These are phyloP conservation scores for Suillus bovinus DNA, from an alignment of 768 basidiomycete genomes.

Conservation along the genomic window DNA sequence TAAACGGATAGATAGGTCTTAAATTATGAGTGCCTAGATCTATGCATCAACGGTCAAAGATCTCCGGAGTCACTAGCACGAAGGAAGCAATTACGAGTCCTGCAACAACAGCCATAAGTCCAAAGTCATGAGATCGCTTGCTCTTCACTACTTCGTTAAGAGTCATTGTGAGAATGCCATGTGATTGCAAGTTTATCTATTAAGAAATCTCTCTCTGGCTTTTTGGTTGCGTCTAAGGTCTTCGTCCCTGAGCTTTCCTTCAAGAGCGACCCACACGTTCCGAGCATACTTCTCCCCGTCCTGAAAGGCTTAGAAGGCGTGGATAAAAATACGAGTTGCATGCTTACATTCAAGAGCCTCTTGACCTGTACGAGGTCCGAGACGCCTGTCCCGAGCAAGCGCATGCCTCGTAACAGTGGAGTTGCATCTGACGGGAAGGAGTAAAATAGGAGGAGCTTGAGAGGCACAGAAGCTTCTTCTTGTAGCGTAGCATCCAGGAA, in stretches of 20 bases:
- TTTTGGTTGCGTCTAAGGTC: slow-evolving; percentile 59
- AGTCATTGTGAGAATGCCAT: not conserved
- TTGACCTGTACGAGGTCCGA: slow-evolving; percentile 48
- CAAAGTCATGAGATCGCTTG: not conserved
- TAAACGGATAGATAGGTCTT: no score
- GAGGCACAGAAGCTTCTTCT: slow-evolving; percentile 70
- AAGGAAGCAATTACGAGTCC: not conserved
- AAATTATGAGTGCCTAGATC: not conserved
- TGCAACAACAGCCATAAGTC: not conserved
- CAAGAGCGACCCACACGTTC: slow-evolving; percentile 55
- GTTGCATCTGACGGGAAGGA: slow-evolving; percentile 48
- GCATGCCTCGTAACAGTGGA: slow-evolving; percentile 59
- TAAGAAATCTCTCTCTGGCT: slow-evolving; percentile 52
- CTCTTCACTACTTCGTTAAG: not conserved
- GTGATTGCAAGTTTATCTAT: slow-evolving; percentile 12
- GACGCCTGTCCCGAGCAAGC: slow-evolving; percentile 64
- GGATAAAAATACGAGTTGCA: not conserved
- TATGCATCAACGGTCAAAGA: not conserved
- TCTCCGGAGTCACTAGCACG: not conserved
- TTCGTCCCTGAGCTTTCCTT: slow-evolving; percentile 66
- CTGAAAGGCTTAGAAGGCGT: slow-evolving; percentile 57
- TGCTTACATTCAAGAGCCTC: slow-evolving; percentile 54
- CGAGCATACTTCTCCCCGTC: slow-evolving; percentile 65
- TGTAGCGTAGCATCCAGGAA: slow-evolving; percentile 73
- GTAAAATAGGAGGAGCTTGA: slow-evolving; percentile 62